Base-by-base conservation (phyloP, 345 rosid genomes). In the Cochlearia excelsa region DNA sequence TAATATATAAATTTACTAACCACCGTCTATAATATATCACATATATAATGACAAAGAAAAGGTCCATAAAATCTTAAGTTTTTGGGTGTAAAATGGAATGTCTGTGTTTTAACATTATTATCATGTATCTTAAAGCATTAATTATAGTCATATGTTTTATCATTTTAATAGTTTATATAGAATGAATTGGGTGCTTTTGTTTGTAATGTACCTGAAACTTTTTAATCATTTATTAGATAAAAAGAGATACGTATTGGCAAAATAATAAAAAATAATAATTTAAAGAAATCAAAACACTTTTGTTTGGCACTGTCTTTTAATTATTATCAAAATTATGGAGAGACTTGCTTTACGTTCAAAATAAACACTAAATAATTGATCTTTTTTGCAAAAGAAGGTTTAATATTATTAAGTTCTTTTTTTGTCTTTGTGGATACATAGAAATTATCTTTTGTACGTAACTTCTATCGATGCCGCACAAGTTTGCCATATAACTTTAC, bases 401-500 rank as follows among this genome's bases (percentile, higher is more conserved):
- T 27, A 3, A n/a, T 3, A 54, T 46, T 46, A 54, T 40, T 26
- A 61, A 29, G 31, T 31, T 53, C 56, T n/a, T n/a, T 61, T 46
- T 63, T 51, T 59, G 38, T 68, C 66, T 61, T 61, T 54, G 33
- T 61, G 53, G 44, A 53, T 60, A 46, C 61, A 39, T 7, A 43
- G 65, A 61, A 68, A 61, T 31, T 30, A 61, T 64, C 44, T 64
- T 57, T 65, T 52, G 48, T 74, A 77, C 76, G 74, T 74, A 69
- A 54, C 68, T 41, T 71, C 71, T 46, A 67, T 78, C 39, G 65
- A 66, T 46, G 74, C 79, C 61, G 77, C 78, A 72, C 82, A 81
- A 46, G 88, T 83, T 70, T 78, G 81, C 83, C 79, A 3, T 56
- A 76, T n/a, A 59, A 67, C 63, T 59, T 80, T 51, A 72, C 77